Base-by-base conservation (phyloP, 2,329 filamentous ascomycete species). In the Colletotrichum viniferum region DNA sequence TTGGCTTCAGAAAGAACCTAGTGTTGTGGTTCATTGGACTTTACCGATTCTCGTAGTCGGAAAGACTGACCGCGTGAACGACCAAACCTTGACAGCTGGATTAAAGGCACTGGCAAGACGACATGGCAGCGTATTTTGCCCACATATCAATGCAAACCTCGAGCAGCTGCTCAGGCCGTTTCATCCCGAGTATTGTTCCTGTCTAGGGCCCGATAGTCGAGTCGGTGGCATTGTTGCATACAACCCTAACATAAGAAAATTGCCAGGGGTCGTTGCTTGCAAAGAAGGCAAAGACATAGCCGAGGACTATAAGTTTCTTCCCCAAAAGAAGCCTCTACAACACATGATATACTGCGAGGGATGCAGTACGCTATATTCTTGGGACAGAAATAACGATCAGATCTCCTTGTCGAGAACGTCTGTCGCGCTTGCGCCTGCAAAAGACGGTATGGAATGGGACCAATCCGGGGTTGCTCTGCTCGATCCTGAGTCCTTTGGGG, bases 21-120 rank as follows among this genome's bases (percentile, higher is more conserved):
- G 38, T 48, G 5, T 48, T 48, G 38, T 48, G 9, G 0, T 48
- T 12, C 9, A 48, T 48, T 48, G 38, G 38, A 48, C 38, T 48
- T 0, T n/a, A n/a, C 38, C 38, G 0, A 18, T n/a, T 0, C 0
- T n/a, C 5, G 18, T 48, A 9, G 38, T 48, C 0, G 0, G 38
- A n/a, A n/a, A n/a, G 18, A 12, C 18, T 48, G 38, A 48, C 38
- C 9, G 38, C 38, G 18, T 48, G 18, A 48, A n/a, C 3, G 38
- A n/a, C 38, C 18, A 48, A n/a, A 3, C 2, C 18, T 0, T 48
- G 0, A 48, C 38, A 48, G 2, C 38, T 48, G 18, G 0, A 12
- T 12, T 48, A n/a, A 0, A 48, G 38, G 18, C 38, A 48, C 18
- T 48, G 9, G 12, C 4, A n/a, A n/a, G 3, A 48, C 18, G 38